Evolutionary conservation across 176 grass and related monocot genomes (phyloP).

Genomic region (Rhipidocladum racemiflorum): DNA sequence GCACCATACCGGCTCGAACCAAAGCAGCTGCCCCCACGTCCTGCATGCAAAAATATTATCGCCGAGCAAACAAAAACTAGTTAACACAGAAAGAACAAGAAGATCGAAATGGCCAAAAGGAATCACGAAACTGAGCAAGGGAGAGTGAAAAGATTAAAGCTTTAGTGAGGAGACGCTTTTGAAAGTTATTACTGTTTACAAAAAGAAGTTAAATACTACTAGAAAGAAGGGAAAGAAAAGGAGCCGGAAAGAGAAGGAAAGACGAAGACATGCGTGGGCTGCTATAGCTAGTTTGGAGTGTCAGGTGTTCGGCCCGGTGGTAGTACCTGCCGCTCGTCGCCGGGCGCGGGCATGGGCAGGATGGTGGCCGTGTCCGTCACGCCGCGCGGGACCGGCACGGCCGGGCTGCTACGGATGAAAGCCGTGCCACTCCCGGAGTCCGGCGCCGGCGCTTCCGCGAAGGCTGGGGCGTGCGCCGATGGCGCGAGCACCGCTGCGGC

Average conservation of each 20-base stretch:
- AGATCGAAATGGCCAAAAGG: neutral
- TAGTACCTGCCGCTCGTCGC: slow-evolving; percentile 53
- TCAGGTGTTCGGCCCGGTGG: neutral
- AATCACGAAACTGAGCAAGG: neutral
- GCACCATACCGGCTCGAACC: neutral
- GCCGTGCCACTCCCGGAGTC: slow-evolving; percentile 40
- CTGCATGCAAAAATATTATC: neutral
- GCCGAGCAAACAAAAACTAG: neutral
- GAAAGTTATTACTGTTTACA: neutral
- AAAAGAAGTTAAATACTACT: neutral
- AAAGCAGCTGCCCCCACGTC: slow-evolving; percentile 12
- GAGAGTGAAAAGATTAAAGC: neutral
- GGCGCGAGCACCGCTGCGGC: neutral
- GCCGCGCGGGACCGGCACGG: slow-evolving; percentile 71
- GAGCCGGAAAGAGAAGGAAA: neutral
- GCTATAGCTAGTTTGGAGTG: neutral
- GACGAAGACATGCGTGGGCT: neutral
- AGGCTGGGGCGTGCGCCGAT: slow-evolving; percentile 6
- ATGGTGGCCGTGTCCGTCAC: slow-evolving; percentile 83
- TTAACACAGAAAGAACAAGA: neutral
- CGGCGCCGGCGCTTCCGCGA: slow-evolving; percentile 29
- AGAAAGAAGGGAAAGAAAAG: neutral
- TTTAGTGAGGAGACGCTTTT: neutral
- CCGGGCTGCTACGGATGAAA: slow-evolving; percentile 76
- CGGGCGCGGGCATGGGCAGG: slow-evolving; percentile 62